Evolutionary conservation across 2,329 filamentous ascomycete genomes (phyloP), one percentile per base, ranked within the genome.

Genomic region (Leptographium galeiforme): DNA sequence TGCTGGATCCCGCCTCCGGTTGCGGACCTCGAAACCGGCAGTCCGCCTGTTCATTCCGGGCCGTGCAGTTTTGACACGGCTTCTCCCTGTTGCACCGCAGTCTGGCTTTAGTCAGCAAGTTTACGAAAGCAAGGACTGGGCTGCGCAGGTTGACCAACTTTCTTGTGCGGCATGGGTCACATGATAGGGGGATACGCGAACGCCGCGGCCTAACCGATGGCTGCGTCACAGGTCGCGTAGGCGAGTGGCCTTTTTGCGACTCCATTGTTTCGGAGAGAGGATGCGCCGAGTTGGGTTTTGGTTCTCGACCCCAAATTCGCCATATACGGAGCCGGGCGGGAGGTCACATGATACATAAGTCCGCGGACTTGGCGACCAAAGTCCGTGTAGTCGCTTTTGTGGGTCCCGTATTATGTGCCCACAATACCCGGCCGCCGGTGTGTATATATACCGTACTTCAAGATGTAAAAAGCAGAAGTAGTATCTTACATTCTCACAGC

Each of bases 71-170:
- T 12, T 51, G 49, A 16, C 49, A 51, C 6, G 49, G 49, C 34
- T 45, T 44, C 49, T 51, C 49, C n/a, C 49, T 25, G n/a, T 51
- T 51, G 41, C 49, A 51, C 25, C 32, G 8, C 39, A 51, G 30
- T 30, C 49, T 51, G 36, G 38, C 25, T 5, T 25, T 25, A 5
- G 25, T 25, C 25, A 25, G 25, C 25, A 25, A 25, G 25, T 2
- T 25, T 25, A 25, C 25, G 25, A 25, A 5, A 25, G n/a, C n/a
- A n/a, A n/a, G n/a, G n/a, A n/a, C n/a, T n/a, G n/a, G 25, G 25
- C 25, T 5, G 2, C 25, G 2, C 5, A 25, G 25, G 25, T 25
- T 18, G 13, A 32, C 49, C 5, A 7, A 51, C 49, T 51, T 51
- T 34, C 49, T 16, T 5, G 4, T 13, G 19, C 49, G 49, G 14